Evolutionary conservation across 1,139 yeast species (phyloP), one percentile per base, ranked within the genome.

Genomic region (Yamadazyma oceani): DNA sequence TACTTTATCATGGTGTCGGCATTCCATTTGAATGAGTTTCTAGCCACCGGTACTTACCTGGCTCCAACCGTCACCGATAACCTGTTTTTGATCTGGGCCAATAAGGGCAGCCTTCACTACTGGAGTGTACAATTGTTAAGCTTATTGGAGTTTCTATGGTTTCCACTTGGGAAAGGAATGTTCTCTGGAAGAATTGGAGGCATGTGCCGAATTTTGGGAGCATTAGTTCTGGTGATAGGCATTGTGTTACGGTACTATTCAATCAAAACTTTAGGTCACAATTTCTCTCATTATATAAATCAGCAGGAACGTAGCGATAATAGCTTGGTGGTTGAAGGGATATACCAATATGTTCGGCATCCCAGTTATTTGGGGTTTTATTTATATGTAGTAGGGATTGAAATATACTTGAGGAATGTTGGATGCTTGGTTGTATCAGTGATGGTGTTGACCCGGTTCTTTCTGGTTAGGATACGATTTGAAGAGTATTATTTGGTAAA

Each of bases 361-460:
- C 75, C 75, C 7, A 64, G 72, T 41, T 70, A 70, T 42, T 42
- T 66, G n/a, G 75, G 75, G 17, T 69, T 69, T 41, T 62, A 64
- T 51, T 38, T 59, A n/a, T 62, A 62, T 38, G 64, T 57, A 7
- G 44, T 64, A 16, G 75, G 75, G 2, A 39, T 58, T 26, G 70
- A 69, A 44, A 17, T 64, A 1, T 50, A 53, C 25, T 43, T 69
- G 30, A 49, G 49, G 2, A 68, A 64, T 40, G 42, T 46, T 35
- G 25, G 58, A n/a, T 50, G 55, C 26, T 38, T 57, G 22, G 37
- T 55, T 3, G 36, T 49, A 3, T 48, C 54, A 29, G 17, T 55
- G 15, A 42, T 42, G 9, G 46, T 63, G 2, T 42, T 69, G 32
- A 45, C 49, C 31, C 37, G 39, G 26, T 69, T 70, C 43, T 69